Evolutionary conservation across 768 basidiomycete species (phyloP).

Genomic region (Tulasnella sp.): DNA sequence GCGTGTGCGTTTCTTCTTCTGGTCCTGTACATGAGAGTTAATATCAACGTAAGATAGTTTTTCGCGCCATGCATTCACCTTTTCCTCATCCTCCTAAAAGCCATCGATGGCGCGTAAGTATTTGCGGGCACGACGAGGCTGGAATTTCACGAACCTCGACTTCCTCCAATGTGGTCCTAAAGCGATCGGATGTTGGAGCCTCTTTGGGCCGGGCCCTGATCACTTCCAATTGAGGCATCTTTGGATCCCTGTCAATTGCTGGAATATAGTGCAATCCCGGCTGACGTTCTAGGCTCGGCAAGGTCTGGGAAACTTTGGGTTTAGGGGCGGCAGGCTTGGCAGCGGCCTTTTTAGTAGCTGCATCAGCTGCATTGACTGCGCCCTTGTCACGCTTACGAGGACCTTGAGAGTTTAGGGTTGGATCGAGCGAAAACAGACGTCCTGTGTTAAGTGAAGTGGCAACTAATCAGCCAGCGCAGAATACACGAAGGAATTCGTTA

Average conservation of each 20-base stretch:
- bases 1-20: constrained; percentile 56
- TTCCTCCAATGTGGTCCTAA: constrained; percentile 7
- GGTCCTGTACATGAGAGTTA: constrained; percentile 21
- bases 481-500: not conserved
- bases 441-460: not conserved
- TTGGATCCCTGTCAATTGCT: not conserved
- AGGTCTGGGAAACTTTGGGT: not conserved
- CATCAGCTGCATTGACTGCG: constrained; percentile 3
- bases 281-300: not conserved
- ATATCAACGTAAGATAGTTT: not conserved
- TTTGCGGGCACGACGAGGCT: not conserved
- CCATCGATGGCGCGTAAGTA: no score
- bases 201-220: not conserved
- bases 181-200: not conserved
- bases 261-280: not conserved
- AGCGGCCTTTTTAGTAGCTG: not conserved
- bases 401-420: constrained; percentile 5
- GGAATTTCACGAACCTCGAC: not conserved
- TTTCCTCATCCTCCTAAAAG: constrained; percentile 61
- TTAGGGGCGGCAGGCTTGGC: not conserved
- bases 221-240: constrained; percentile 4
- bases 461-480: not conserved
- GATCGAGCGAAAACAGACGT: constrained; percentile 15
- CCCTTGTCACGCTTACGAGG: constrained; percentile 2
- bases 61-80: constrained; percentile 39